These are phyloP conservation scores for Saccharomycopsis lassenensis DNA, from an alignment of 805 yeast species.

Conservation along the genomic window DNA sequence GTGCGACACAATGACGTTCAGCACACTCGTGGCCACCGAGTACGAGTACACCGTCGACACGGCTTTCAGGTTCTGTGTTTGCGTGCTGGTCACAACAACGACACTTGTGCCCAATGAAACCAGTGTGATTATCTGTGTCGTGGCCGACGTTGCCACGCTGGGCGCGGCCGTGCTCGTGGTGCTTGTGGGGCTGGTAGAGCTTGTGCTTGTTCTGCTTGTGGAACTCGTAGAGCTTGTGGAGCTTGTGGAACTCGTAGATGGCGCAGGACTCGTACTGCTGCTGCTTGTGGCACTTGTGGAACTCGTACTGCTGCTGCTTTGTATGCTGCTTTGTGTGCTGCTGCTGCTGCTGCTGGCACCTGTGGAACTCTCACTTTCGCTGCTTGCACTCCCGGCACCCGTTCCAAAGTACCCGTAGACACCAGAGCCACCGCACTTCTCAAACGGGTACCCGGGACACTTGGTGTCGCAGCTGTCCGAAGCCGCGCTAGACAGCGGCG, in stretches of 20 bases:
- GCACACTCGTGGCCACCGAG: neutral
- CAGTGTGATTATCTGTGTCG: too few species aligned
- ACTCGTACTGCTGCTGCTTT: neutral
- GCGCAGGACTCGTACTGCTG: neutral
- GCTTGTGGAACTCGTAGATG: neutral
- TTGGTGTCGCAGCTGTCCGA: conserved; percentile 2
- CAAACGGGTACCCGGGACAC: conserved; percentile 12
- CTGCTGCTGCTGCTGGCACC: neutral
- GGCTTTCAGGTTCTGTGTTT: neutral
- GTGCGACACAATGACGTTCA: neutral
- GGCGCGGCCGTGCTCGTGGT: neutral
- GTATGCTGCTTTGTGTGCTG: neutral
- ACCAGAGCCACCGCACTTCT: conserved; percentile 9
- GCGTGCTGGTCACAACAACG: neutral
- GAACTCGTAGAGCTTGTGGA: neutral
- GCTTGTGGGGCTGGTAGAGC: neutral
- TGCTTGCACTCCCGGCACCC: neutral
- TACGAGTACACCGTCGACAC: too few species aligned
- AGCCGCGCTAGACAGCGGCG: neutral
- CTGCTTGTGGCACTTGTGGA: neutral
- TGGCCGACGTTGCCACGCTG: neutral
- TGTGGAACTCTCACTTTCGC: neutral
- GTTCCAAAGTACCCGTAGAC: conserved; percentile 4
- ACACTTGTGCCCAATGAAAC: neutral
- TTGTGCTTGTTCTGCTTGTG: neutral